These are phyloP conservation scores for Citrus hindsii DNA, from an alignment of 345 rosid species.

Conservation along the genomic window DNA sequence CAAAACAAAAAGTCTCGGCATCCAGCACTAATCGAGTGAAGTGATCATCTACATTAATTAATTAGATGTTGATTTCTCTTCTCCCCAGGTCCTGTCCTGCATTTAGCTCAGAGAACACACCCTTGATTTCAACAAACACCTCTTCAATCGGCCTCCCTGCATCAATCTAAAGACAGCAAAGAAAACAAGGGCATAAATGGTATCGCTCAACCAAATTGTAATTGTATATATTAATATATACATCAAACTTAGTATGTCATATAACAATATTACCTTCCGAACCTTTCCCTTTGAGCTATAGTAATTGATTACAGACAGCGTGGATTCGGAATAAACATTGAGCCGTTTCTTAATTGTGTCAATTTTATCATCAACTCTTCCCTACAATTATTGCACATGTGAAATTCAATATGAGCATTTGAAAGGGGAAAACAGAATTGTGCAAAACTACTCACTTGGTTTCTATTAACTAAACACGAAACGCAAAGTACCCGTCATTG, in stretches of 20 bases:
- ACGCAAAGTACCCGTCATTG: slow-evolving; percentile 19
- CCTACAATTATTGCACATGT: slow-evolving; percentile 5
- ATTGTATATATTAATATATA: background rate
- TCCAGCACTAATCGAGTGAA: background rate
- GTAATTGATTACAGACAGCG: slow-evolving; percentile 19
- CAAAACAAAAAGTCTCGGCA: background rate
- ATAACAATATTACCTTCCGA: slow-evolving; percentile 19
- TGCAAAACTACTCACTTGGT: slow-evolving; percentile 20
- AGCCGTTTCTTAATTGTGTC: slow-evolving; percentile 31
- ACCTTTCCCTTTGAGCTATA: slow-evolving; percentile 30
- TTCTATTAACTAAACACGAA: background rate
- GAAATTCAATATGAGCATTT: background rate
- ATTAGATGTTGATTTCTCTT: background rate
- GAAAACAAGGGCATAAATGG: too few relatives aligned
- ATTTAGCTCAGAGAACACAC: slow-evolving; percentile 11
- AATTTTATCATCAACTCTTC: slow-evolving; percentile 32
- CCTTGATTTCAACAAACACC: slow-evolving; percentile 29
- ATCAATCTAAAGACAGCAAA: slow-evolving; percentile 17
- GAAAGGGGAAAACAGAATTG: background rate
- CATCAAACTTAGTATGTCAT: background rate
- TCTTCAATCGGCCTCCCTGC: slow-evolving; percentile 31
- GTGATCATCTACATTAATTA: background rate
- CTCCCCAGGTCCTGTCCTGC: background rate
- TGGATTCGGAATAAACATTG: slow-evolving; percentile 20
- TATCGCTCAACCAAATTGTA: background rate